Base-by-base conservation (phyloP, 2,329 filamentous ascomycete species). In the Coniella lustricola region DNA sequence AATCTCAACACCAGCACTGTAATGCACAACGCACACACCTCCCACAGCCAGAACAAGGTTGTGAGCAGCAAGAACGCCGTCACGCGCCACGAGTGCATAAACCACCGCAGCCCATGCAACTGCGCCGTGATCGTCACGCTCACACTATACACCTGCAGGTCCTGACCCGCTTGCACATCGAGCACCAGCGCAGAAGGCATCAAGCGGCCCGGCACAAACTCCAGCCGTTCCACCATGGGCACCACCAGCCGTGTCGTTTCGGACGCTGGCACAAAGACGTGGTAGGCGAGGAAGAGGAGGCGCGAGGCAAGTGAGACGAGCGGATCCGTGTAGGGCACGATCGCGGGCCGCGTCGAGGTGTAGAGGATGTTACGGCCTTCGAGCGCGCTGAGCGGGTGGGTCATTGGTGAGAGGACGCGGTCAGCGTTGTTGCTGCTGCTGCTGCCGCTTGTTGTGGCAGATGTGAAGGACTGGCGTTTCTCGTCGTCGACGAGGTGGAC, bases 81-180 rank as follows among this genome's bases (percentile, higher is more conserved):
- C 32, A 93, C 60, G 12, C 85, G 81, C 68, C 91, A 84, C 53
- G 88, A 82, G 59, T 93, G 93, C 87, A 98, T 95, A 48, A 90
- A 59, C 81, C 86, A 93, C 42, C 85, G 73, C 52, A 96, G 64
- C 0, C 91, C 91, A 10, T 77, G 75, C 55, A 96, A 81, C 46
- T 81, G 77, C 4, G 91, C 90, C 22, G 77, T 81, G 54, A 97
- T 80, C 3, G 75, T 76, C 31, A 95, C 74, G 13, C 67, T 69
- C 3, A 79, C 82, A 17, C 71, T 70, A 63, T 96, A 96, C 5
- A 95, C 79, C 63, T 95, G 87, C 59, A 96, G 74, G 3, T 71
- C 71, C 56, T 81, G 75, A 4, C 77, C 76, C 17, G 82, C 82
- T 56, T 90, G 80, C 1, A 95, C 66, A 59, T 94, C 87, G 0